Evolutionary conservation across 2,329 filamentous ascomycete genomes (phyloP).

Genomic region (Penicillium brevicompactum): DNA sequence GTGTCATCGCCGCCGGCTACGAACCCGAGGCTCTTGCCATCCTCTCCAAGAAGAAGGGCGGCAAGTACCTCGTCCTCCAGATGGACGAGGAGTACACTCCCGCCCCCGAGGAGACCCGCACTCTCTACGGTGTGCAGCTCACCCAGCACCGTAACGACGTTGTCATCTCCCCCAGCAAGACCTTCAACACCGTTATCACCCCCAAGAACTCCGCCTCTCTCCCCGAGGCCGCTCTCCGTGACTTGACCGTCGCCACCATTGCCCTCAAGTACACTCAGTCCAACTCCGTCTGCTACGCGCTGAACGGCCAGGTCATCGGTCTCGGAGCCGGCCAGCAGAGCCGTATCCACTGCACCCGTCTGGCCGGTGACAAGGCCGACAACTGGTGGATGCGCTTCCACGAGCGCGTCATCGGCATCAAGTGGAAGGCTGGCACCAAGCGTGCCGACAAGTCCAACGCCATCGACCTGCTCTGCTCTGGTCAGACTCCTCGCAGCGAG

Average conservation of each 20-base stretch:
- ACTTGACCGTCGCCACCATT: constrained; percentile 93
- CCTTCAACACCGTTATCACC: constrained; percentile 82
- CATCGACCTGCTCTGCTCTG: constrained; percentile 91
- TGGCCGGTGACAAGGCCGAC: constrained; percentile 97
- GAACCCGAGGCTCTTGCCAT: constrained; percentile 83
- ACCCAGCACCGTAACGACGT: constrained; percentile 92
- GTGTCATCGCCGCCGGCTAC: constrained; percentile 89
- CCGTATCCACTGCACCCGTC: constrained; percentile 95
- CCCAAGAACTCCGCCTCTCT: constrained; percentile 76
- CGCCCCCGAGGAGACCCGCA: constrained; percentile 72
- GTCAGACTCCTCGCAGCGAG: constrained; percentile 80
- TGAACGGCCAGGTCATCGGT: constrained; percentile 90
- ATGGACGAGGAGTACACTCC: constrained; percentile 89
- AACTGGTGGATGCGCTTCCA: constrained; percentile 99
- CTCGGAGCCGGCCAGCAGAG: constrained; percentile 96
- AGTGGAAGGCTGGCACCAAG: constrained; percentile 98
- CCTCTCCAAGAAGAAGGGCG: constrained; percentile 96
- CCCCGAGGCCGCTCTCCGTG: constrained; percentile 78
- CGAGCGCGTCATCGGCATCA: constrained; percentile 79
- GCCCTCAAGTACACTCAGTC: constrained; percentile 98
- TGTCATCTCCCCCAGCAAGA: constrained; percentile 74
- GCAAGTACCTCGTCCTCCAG: constrained; percentile 92
- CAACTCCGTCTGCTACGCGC: constrained; percentile 97
- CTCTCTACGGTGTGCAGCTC: constrained; percentile 86
- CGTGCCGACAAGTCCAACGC: constrained; percentile 97